Percentiles rank a stretch among this genome's conserved stretches.
Conservation (phyloP, 176 grass and related monocot species). For the Melocanna baccifera region DNA sequence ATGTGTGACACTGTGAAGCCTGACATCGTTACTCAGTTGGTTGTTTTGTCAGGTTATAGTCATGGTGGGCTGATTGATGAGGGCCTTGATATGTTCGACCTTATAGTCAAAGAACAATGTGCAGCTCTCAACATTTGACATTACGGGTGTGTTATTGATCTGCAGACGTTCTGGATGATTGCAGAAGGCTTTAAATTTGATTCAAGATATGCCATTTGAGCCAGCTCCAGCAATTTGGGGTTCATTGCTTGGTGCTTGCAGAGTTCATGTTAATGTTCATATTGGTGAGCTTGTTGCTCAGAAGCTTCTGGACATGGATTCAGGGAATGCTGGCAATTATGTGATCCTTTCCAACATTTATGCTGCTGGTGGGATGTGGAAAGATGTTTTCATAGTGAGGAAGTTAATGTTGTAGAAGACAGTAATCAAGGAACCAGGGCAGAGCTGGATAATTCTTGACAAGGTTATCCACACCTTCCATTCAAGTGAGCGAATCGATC, state of each 20-base stretch:
- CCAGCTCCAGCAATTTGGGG: conserved; percentile 65
- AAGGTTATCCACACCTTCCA: conserved; percentile 62
- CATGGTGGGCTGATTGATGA: conserved; percentile 65
- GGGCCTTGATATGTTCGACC: conserved; percentile 61
- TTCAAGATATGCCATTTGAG: conserved; percentile 59
- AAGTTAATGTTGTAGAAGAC: conserved; percentile 62
- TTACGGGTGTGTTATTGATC: conserved; percentile 73
- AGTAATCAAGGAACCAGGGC: conserved; percentile 66
- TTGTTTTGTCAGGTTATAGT: conserved; percentile 65
- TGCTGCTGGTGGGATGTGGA: conserved; percentile 68
- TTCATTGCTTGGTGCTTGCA: conserved; percentile 68
- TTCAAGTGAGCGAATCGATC: conserved; percentile 55
- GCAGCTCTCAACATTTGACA: conserved; percentile 42
- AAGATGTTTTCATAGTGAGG: conserved; percentile 61
- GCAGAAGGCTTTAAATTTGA: conserved; percentile 53
- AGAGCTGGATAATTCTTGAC: conserved; percentile 69
- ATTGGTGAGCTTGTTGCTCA: conserved; percentile 56
- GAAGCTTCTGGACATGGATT: conserved; percentile 67
- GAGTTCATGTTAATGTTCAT: conserved; percentile 58
- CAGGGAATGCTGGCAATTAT: conserved; percentile 79
- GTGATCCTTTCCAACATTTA: conserved; percentile 88
- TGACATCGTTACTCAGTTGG: conserved; percentile 56
- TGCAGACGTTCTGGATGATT: conserved; percentile 65
- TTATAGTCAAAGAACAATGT: conserved; percentile 53
- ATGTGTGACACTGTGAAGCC: conserved; percentile 54